These are phyloP conservation scores for Capronia epimyces DNA, from an alignment of 2,329 filamentous ascomycete genomes.

Conservation along the genomic window DNA sequence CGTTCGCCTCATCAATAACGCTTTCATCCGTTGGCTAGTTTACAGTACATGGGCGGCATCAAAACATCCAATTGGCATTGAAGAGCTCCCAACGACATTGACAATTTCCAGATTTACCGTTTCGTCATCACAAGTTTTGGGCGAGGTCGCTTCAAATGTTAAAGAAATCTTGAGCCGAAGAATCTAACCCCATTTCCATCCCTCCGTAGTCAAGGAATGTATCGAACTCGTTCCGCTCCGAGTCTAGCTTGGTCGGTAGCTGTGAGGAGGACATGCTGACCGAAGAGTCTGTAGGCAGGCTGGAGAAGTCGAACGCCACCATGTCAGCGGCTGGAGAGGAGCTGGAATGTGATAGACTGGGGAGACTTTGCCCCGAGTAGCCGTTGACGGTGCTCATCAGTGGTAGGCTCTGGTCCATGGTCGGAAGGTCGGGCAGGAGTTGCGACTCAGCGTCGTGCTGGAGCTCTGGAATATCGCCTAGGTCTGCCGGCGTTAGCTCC, in stretches of 20 bases:
- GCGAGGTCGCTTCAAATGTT: slow-evolving; percentile 9
- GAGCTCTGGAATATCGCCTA: slow-evolving; percentile 14
- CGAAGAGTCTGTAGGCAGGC: slow-evolving; percentile 9
- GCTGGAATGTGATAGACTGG: slow-evolving; percentile 25
- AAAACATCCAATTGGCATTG: neutral
- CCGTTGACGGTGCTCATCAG: slow-evolving; percentile 10
- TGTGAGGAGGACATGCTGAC: slow-evolving; percentile 13
- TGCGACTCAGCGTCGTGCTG: slow-evolving; percentile 7
- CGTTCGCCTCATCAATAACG: slow-evolving; percentile 7
- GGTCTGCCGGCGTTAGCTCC: slow-evolving; percentile 36
- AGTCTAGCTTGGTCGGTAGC: slow-evolving; percentile 19
- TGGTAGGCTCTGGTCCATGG: slow-evolving; percentile 17
- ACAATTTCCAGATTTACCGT: neutral
- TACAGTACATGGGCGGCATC: slow-evolving; percentile 9
- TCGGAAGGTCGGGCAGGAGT: slow-evolving; percentile 22
- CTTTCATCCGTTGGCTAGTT: slow-evolving; percentile 9
- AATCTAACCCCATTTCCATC: slow-evolving; percentile 24
- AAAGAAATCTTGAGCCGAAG: slow-evolving; percentile 25
- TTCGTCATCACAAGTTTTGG: neutral
- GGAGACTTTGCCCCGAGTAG: slow-evolving; percentile 21
- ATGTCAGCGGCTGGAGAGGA: slow-evolving; percentile 26
- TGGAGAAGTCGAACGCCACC: slow-evolving; percentile 27
- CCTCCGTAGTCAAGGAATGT: slow-evolving; percentile 28
- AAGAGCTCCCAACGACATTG: neutral
- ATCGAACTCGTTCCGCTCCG: slow-evolving; percentile 28